Percentiles rank a stretch among this genome's conserved stretches.
phyloP scores from a whole-genome alignment of 2,329 filamentous ascomycete genomes.

The Neonectria faginata region DNA sequence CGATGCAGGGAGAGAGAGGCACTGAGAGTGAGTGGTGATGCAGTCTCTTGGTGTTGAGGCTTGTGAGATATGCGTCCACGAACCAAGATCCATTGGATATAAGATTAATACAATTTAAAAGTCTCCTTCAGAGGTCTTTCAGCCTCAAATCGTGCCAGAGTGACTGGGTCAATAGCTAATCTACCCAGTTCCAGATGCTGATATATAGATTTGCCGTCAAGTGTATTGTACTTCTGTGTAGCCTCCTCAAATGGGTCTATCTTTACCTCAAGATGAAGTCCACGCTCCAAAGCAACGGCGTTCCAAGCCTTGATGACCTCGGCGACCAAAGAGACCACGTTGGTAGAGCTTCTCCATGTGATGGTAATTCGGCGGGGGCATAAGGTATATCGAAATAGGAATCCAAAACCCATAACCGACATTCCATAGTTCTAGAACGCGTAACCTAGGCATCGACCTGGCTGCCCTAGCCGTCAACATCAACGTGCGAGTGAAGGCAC shows the following conservation, averaged over 20 bases:
- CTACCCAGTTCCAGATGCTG: not conserved
- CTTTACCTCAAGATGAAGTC: not conserved
- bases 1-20: too few relatives aligned
- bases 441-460: constrained; percentile 3
- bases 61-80: too few relatives aligned
- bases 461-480: not conserved
- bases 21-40: too few relatives aligned
- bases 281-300: not conserved
- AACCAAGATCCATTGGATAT: too few relatives aligned
- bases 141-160: constrained; percentile 4
- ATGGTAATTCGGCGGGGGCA: constrained; percentile 7
- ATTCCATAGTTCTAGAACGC: constrained; percentile 22
- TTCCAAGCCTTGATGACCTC: not conserved
- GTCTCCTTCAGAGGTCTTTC: not conserved
- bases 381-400: constrained; percentile 17
- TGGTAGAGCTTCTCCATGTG: constrained; percentile 5
- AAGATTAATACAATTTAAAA: too few relatives aligned
- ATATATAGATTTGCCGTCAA: constrained; percentile 1
- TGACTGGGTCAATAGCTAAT: constrained; percentile 4
- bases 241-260: not conserved
- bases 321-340: not conserved
- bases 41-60: too few relatives aligned
- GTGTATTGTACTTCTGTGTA: not conserved
- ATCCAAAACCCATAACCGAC: not conserved
- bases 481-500: not conserved